These are phyloP conservation scores for Micromonas commoda DNA, from an alignment of 139 green algal genomes.

Conservation along the genomic window DNA sequence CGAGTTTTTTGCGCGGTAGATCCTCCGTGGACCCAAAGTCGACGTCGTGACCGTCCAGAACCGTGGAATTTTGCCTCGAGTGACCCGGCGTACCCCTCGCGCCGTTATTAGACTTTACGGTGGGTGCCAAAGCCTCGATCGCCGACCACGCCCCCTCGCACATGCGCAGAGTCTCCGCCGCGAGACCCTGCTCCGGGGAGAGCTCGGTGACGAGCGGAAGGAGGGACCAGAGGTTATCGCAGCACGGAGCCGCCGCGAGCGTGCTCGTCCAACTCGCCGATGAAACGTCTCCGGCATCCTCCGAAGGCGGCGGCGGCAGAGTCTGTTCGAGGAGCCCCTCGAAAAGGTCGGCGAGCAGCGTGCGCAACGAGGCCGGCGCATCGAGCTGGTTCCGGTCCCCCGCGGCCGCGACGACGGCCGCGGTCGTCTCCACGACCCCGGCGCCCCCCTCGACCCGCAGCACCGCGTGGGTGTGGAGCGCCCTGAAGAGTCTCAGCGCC, in stretches of 20 bases:
- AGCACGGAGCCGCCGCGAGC: too few species aligned
- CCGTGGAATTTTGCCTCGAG: neutral
- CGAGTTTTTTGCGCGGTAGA: neutral
- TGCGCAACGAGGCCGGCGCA: neutral
- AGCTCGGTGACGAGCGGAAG: too few species aligned
- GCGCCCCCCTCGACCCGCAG: neutral
- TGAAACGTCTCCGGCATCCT: too few species aligned
- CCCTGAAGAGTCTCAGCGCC: neutral
- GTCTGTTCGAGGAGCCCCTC: neutral
- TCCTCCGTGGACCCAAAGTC: neutral
- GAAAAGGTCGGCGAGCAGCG: neutral
- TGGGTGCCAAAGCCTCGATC: neutral
- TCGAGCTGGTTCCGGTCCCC: neutral
- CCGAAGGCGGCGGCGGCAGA: too few species aligned
- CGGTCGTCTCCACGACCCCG: neutral
- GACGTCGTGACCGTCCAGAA: neutral
- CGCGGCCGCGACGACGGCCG: neutral
- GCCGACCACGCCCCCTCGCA: too few species aligned
- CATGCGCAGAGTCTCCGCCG: too few species aligned
- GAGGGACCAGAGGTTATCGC: too few species aligned
- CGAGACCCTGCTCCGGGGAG: too few species aligned
- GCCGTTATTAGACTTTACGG: neutral
- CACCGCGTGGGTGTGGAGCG: neutral
- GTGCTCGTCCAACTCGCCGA: too few species aligned
- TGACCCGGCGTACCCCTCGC: neutral